Evolutionary conservation across 192 early-diverging fungal species (phyloP), one percentile per base, ranked within the genome.

Genomic region (Spinellus fusiger): DNA sequence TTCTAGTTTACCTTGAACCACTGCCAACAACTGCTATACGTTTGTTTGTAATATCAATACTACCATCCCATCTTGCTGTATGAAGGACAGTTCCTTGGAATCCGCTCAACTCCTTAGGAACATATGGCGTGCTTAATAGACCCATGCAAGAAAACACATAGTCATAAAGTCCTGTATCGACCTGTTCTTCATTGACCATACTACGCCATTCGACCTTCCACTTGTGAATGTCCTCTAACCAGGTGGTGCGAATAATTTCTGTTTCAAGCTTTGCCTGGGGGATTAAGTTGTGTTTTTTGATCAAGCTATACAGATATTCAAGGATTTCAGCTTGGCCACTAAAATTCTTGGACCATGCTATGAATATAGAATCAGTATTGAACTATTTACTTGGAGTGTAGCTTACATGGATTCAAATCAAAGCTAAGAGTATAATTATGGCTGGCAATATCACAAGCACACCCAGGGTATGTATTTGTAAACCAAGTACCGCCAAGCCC

Each of bases 401-500:
- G 13, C 62, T 23, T 54, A 56, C 62, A 40, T 49, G 62, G 66
- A 28, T 75, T 75, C 33, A 64, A 65, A 6, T 70, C 68, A 50
- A 75, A 75, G 5, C 64, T 64, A 20, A 65, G 57, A 0, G 65
- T 59, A 47, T 75, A 75, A 35, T 68, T 56, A 59, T 71, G 69
- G 18, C 65, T 57, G 28, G 63, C 59, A 33, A 75, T 63, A 63
- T 75, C 65, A 23, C 68, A 70, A 31, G 68, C 72, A 25, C 66
- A 69, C 9, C 73, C 73, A 0, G 73, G 73, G 38, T 73, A 75
- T 23, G 68, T 75, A 61, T 67, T 72, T 29, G 70, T 59, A 44
- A 68, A 68, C 80, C 80, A 82, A n/a, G 77, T 79, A 18, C 77
- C 80, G 0, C 77, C 77, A 10, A 82, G 65, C 27, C 73, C 74